Base-by-base conservation (phyloP, 116 monocot genomes). In the Posidonia oceanica region DNA sequence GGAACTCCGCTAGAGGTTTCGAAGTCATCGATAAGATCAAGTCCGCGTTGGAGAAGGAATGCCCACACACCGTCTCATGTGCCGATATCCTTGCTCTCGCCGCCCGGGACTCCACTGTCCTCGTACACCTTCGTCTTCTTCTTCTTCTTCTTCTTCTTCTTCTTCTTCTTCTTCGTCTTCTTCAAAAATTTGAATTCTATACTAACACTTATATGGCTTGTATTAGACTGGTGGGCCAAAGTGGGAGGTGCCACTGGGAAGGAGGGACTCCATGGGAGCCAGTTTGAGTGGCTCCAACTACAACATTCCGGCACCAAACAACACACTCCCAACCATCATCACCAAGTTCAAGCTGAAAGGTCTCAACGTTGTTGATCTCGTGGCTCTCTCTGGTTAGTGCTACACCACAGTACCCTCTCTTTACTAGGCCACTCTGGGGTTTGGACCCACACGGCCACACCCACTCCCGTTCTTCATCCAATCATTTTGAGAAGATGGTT, bases 181-280 rank as follows among this genome's bases (percentile, higher is more conserved):
- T 12, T 61, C 14, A 61, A n/a, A n/a, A 5, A 20, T 17, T 58
- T 58, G 21, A 58, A 21, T 58, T 58, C 36, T 12, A 0, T 61
- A 61, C 4, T 61, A 36, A 61, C 18, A 64, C 29, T 15, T 40
- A 39, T 64, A 39, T 64, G 29, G 13, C 37, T 4, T 64, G 22
- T 39, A 3, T 14, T 67, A 94, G 94, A 70, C 78, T 41, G 90
- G 94, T 17, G 90, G 90, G 2, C 87, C 85, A 2, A 76, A 61
- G 67, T 94, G 94, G 94, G 83, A 83, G 59, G 94, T 94, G 16
- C 90, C 85, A 16, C 66, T 94, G 41, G 94, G 90, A 13, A 77
- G 94, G 64, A 84, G 87, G 72, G 94, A 94, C 74, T 85, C 94
- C 5, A 37, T 67, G 53, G 76, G 81, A 7, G 94, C 90, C 12